A percentile compares a stretch with the other conserved stretches of the same genome.
Evolutionary conservation across 371 early-diverging fungal species (phyloP).

Genomic region (Mucor piriformis): DNA sequence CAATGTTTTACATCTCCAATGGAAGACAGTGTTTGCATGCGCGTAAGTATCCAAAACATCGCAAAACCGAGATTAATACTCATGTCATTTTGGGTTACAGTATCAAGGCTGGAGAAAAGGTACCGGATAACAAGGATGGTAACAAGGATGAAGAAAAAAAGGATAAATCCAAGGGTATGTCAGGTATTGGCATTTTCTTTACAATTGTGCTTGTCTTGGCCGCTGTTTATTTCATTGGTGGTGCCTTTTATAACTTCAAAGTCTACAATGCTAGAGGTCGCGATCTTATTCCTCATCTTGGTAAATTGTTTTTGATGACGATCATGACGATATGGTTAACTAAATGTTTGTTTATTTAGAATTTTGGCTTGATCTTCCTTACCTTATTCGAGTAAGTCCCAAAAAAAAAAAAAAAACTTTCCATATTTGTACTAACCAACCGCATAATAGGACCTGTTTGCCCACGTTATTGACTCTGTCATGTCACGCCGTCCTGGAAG

Average conservation of each 20-base stretch:
- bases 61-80: not conserved
- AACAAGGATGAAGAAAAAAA: constrained; percentile 1
- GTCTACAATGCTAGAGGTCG: constrained; percentile 63
- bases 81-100: constrained; percentile 7
- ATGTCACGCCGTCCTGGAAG: constrained; percentile 51
- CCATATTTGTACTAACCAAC: not conserved
- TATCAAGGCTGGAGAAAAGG: constrained; percentile 27
- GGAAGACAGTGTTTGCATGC: constrained; percentile 55
- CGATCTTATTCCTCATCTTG: constrained; percentile 64
- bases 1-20: constrained; percentile 39
- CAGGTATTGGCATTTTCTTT: constrained; percentile 57
- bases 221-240: constrained; percentile 59
- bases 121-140: constrained; percentile 25
- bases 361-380: constrained; percentile 56
- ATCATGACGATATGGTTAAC: not conserved
- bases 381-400: constrained; percentile 42
- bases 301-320: constrained; percentile 27
- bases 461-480: constrained; percentile 47
- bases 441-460: constrained; percentile 52
- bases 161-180: constrained; percentile 34
- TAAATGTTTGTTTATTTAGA: constrained; percentile 24
- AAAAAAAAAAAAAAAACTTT: not conserved
- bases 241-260: constrained; percentile 61
- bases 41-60: constrained; percentile 32
- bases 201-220: constrained; percentile 49